Percentiles rank a stretch among this genome's conserved stretches.
Conservation (phyloP, 1,284 basidiomycete genomes). For the Heterobasidion occidentale region DNA sequence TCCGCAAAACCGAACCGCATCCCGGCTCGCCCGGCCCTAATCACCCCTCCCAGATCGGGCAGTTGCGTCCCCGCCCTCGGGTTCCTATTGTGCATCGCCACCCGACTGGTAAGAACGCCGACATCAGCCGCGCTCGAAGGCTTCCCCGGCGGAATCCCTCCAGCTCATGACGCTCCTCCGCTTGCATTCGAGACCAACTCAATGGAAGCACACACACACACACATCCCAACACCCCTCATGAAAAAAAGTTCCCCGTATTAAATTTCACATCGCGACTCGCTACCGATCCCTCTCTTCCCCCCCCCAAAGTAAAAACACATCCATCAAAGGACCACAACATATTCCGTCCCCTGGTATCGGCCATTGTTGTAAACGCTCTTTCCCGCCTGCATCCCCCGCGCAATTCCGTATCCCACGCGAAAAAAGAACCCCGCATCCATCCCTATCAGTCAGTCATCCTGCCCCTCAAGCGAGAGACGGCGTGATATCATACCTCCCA, state of each 20-base stretch:
- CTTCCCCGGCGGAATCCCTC: not conserved
- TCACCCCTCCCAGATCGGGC: not conserved
- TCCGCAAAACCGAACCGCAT: too few relatives aligned
- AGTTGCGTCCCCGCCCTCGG: not conserved
- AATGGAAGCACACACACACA: not conserved
- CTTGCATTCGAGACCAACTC: not conserved
- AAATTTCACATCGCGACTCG: not conserved
- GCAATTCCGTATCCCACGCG: not conserved
- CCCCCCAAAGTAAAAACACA: too few relatives aligned
- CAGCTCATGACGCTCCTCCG: not conserved
- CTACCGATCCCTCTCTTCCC: too few relatives aligned
- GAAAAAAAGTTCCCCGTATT: not conserved
- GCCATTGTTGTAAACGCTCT: slow-evolving; percentile 82
- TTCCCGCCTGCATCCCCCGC: slow-evolving; percentile 45
- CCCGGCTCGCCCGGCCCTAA: not conserved
- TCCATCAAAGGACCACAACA: slow-evolving; percentile 47
- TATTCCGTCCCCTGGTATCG: slow-evolving; percentile 66
- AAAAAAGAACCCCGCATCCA: slow-evolving; percentile 2
- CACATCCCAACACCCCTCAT: not conserved
- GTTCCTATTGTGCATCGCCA: slow-evolving; percentile 11
- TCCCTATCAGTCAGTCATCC: slow-evolving; percentile 13
- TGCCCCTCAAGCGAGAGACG: slow-evolving; percentile 4
- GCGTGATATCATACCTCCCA: slow-evolving; percentile 69
- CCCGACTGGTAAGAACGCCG: not conserved
- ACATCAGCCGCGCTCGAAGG: not conserved